A percentile compares a stretch with the other conserved stretches of the same genome.
Conservation (phyloP, 495 filamentous ascomycete species). For the Sordaria brevicollis region DNA sequence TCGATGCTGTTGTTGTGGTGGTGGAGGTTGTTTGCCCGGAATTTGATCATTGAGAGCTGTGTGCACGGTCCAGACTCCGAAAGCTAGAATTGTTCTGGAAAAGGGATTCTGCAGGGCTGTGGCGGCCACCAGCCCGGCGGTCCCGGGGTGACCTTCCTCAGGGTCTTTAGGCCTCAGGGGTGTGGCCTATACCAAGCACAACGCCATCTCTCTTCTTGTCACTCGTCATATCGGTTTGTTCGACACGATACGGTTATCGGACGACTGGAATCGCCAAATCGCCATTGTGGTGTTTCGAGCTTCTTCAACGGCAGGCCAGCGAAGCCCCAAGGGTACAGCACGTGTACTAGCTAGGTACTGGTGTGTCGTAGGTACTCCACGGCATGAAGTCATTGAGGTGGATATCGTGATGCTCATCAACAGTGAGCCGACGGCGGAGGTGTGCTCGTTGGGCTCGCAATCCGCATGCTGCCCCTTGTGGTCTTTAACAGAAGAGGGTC, state of each 20-base stretch:
- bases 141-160: conserved; percentile 4
- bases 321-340: background rate
- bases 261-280: background rate
- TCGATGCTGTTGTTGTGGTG: background rate
- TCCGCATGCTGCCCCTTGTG: background rate
- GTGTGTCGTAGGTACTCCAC: background rate
- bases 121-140: conserved; percentile 12
- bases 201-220: background rate
- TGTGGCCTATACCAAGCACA: background rate
- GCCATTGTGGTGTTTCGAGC: background rate
- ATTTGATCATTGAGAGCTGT: background rate
- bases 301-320: background rate
- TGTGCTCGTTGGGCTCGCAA: background rate
- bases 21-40: background rate
- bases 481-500: background rate
- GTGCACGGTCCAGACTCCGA: conserved; percentile 14
- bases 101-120: conserved; percentile 11
- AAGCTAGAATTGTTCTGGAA: conserved; percentile 26
- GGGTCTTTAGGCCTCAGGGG: background rate
- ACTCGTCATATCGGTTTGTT: background rate
- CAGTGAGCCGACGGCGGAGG: background rate
- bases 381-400: background rate
- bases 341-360: too few species aligned
- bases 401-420: background rate
- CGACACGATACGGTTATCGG: background rate